These are phyloP conservation scores for Fraxinus floribunda DNA, from an alignment of 305 asterid genomes.

Conservation along the genomic window DNA sequence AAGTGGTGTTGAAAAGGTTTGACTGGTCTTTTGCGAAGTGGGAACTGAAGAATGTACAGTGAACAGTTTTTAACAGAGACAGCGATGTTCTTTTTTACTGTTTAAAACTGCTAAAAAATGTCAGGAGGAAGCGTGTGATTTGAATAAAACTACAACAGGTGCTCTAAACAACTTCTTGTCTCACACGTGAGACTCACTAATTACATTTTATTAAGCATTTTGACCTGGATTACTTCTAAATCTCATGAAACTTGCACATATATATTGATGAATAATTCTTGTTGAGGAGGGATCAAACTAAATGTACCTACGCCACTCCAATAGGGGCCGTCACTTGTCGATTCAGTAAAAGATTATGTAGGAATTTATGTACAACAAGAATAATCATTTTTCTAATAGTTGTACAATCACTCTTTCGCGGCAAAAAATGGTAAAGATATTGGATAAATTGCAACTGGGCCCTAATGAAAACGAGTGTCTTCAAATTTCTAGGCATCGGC, in stretches of 20 bases:
- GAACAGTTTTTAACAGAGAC: neutral
- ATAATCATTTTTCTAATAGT: too few relatives aligned
- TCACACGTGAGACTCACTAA: neutral
- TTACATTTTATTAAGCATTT: neutral
- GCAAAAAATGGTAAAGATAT: too few relatives aligned
- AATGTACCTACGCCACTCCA: too few relatives aligned
- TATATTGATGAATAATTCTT: too few relatives aligned
- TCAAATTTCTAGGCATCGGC: too few relatives aligned
- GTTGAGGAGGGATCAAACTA: too few relatives aligned
- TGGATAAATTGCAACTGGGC: too few relatives aligned
- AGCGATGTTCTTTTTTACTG: neutral
- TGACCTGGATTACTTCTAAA: neutral
- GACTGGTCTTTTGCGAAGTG: neutral
- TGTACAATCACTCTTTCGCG: too few relatives aligned
- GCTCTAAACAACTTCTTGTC: neutral
- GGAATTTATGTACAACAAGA: too few relatives aligned
- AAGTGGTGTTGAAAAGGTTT: neutral
- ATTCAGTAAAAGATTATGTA: too few relatives aligned
- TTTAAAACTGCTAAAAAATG: neutral
- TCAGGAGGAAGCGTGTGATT: neutral
- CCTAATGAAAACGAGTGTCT: too few relatives aligned
- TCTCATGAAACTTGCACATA: neutral
- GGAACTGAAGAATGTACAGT: neutral
- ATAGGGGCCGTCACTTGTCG: too few relatives aligned
- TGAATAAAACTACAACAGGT: neutral